phyloP scores from a whole-genome alignment of 192 early-diverging fungal genomes.

The Helicostylum pulchrum region DNA sequence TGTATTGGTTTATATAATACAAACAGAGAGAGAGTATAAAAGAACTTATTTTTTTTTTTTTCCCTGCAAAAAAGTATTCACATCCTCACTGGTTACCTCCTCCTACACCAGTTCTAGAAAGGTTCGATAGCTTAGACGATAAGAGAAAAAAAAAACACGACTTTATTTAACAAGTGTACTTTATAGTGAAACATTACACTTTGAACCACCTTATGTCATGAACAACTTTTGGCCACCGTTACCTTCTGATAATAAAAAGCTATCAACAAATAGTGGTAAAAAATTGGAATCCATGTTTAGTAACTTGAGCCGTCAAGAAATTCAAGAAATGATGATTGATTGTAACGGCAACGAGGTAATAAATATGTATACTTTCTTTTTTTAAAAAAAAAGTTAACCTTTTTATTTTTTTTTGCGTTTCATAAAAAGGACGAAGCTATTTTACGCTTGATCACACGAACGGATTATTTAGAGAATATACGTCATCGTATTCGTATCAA shows the following conservation, averaged over 20 bases:
- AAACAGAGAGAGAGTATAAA: not conserved
- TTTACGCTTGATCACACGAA: conserved; percentile 76
- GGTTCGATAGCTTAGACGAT: not conserved
- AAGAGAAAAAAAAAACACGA: not conserved
- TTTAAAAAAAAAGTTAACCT: not conserved
- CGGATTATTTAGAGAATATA: conserved; percentile 66
- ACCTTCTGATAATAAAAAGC: not conserved
- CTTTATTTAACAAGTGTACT: not conserved
- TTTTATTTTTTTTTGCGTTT: not conserved
- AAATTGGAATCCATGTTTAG: conserved; percentile 16
- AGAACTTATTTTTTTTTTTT: not conserved
- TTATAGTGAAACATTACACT: not conserved
- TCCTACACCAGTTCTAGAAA: not conserved
- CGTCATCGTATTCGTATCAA: conserved; percentile 64
- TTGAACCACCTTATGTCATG: conserved; percentile 10
- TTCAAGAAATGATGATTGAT: conserved; percentile 75
- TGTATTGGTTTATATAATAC: not conserved
- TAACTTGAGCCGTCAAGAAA: conserved; percentile 48
- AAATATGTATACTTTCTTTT: not conserved
- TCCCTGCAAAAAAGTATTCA: not conserved
- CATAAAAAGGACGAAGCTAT: conserved; percentile 71
- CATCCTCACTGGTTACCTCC: not conserved
- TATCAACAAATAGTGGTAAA: not conserved
- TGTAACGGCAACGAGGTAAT: conserved; percentile 74
- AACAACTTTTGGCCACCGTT: conserved; percentile 8